Base-by-base conservation (phyloP, 2,329 filamentous ascomycete genomes). In the Neophaeococcomyces aloes region DNA sequence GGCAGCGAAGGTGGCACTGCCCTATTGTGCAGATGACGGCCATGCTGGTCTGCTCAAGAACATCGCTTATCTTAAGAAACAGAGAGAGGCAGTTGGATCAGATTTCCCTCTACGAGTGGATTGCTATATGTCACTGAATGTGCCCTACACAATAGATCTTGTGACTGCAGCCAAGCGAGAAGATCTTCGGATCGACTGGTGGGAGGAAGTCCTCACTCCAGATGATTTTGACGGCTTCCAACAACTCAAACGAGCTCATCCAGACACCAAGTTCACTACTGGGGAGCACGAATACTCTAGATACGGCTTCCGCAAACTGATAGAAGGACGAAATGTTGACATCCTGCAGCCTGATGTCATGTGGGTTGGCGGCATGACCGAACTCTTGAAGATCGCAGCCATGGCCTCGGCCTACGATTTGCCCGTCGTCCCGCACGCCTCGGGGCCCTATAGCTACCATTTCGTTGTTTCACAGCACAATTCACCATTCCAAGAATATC, bases 331-430 rank as follows among this genome's bases (percentile, higher is more conserved):
- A 53, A 93, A 94, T 65, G 70, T 95, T 48, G 88, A 95, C 62
- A 94, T 95, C 55, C 79, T 95, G 57, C 88, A 94, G 67, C 88
- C 88, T 11, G 88, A 95, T 59, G 87, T 95, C 51, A 95, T 95
- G 88, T 95, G 88, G 88, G 79, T 94, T 11, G 88, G 88, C 50
- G 88, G 88, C 49, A 64, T 95, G 72, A 95, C 88, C 1, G 88
- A 95, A 65, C 74, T 95, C 46, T 78, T 95, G 53, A 91, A 86
- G 65, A 82, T 95, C 41, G 76, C 86, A 13, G 83, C 87, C 42
- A 82, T 93, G 77, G 88, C 88, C 3, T 78, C 87, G 3, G 88
- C 88, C 17, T 95, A 95, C 64, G 88, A 95, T 59, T 83, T 95
- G 48, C 88, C 88, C 10, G 87, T 95, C 13, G 86, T 95, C 11